These are phyloP conservation scores for Aspergillus leporis DNA, from an alignment of 495 filamentous ascomycete genomes.

Conservation along the genomic window DNA sequence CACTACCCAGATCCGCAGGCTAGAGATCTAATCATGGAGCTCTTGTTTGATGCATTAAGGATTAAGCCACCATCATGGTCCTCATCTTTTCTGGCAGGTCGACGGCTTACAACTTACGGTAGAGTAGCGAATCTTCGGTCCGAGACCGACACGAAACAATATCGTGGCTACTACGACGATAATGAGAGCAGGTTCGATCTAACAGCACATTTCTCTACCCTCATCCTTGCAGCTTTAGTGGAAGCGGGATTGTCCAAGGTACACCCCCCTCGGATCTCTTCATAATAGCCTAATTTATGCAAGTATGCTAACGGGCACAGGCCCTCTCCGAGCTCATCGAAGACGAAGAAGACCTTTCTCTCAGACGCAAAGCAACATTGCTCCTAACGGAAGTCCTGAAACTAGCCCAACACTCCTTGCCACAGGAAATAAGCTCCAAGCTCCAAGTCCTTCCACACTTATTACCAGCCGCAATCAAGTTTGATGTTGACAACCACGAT, in stretches of 20 bases:
- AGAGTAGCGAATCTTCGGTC: constrained; percentile 85
- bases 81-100: constrained; percentile 88
- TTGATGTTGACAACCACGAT: constrained; percentile 69
- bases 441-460: constrained; percentile 84
- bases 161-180: constrained; percentile 54
- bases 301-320: constrained; percentile 32
- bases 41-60: constrained; percentile 85
- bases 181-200: constrained; percentile 74
- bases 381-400: constrained; percentile 89
- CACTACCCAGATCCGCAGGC: constrained; percentile 67
- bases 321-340: constrained; percentile 65
- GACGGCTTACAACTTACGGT: constrained; percentile 90
- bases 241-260: constrained; percentile 78
- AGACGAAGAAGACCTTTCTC: constrained; percentile 67
- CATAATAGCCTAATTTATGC: not conserved
- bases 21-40: constrained; percentile 73
- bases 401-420: constrained; percentile 81
- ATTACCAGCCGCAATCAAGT: constrained; percentile 71
- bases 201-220: constrained; percentile 87
- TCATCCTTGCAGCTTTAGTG: constrained; percentile 84
- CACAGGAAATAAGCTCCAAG: constrained; percentile 71
- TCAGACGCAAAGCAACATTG: constrained; percentile 86
- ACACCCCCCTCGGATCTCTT: constrained; percentile 20
- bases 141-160: constrained; percentile 49
- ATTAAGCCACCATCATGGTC: constrained; percentile 98